phyloP scores from a whole-genome alignment of 2,329 filamentous ascomycete species.

The Colletotrichum graminicola region DNA sequence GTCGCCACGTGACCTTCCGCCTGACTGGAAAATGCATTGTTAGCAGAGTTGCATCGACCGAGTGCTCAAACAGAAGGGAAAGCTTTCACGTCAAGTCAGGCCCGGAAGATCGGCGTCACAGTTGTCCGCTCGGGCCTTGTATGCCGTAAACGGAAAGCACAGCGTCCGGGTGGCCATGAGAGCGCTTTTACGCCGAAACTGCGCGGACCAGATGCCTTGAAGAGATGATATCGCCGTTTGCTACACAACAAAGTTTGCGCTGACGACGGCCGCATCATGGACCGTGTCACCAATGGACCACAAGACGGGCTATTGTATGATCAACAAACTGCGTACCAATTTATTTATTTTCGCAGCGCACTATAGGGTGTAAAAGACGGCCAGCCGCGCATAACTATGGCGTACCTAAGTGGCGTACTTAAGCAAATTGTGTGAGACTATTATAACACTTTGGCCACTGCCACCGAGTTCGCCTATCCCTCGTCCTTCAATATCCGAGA shows the following conservation, averaged over 20 bases:
- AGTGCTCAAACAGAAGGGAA: slow-evolving; percentile 25
- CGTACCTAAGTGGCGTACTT: neutral
- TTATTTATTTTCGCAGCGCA: slow-evolving; percentile 25
- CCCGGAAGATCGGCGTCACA: slow-evolving; percentile 38
- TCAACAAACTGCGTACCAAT: slow-evolving; percentile 31
- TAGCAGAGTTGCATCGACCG: slow-evolving; percentile 21
- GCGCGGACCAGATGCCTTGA: slow-evolving; percentile 38
- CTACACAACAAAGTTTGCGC: slow-evolving; percentile 33
- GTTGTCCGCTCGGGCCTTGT: slow-evolving; percentile 36
- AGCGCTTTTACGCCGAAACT: slow-evolving; percentile 31
- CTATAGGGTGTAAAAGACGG: slow-evolving; percentile 29
- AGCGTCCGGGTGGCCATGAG: slow-evolving; percentile 28
- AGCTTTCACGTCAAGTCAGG: slow-evolving; percentile 21
- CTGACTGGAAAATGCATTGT: neutral
- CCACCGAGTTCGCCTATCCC: neutral
- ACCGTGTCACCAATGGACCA: slow-evolving; percentile 33
- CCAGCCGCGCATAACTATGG: slow-evolving; percentile 26
- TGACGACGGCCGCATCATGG: slow-evolving; percentile 20
- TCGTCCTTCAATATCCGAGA: neutral
- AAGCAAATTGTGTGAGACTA: slow-evolving; percentile 26
- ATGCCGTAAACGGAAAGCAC: slow-evolving; percentile 31
- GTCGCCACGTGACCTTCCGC: neutral
- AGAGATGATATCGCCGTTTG: slow-evolving; percentile 36
- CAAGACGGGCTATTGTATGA: slow-evolving; percentile 23
- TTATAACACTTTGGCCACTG: neutral